Evolutionary conservation across 805 yeast genomes (phyloP).

Genomic region (Wickerhamomyces pijperi): DNA sequence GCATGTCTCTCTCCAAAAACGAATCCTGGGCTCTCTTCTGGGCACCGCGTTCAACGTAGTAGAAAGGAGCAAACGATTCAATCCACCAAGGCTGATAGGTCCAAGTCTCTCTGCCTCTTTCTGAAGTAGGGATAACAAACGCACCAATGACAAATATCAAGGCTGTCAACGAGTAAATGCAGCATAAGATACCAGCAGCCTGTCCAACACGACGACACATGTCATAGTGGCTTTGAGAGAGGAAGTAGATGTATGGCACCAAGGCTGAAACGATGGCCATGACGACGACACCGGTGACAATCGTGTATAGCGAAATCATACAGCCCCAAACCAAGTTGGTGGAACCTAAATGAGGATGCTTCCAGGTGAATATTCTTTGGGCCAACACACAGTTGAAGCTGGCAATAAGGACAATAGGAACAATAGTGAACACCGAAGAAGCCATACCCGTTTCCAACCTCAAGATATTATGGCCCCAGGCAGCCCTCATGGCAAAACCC

Average conservation of each 20-base stretch:
- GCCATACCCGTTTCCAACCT: conserved; percentile 39
- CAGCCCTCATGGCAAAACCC: conserved; percentile 49
- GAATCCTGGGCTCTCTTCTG: conserved; percentile 10
- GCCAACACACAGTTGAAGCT: conserved; percentile 55
- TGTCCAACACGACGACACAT: background rate
- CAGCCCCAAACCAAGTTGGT: conserved; percentile 33
- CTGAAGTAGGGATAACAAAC: conserved; percentile 43
- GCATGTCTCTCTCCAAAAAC: conserved; percentile 2
- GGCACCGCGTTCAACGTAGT: conserved; percentile 48
- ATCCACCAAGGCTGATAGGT: conserved; percentile 77
- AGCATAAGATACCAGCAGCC: background rate
- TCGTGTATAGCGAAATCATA: conserved; percentile 39
- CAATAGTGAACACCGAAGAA: conserved; percentile 42
- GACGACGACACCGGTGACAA: conserved; percentile 44
- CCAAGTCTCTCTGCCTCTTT: conserved; percentile 35
- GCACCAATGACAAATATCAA: conserved; percentile 33
- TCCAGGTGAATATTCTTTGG: conserved; percentile 67
- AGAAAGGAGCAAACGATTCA: conserved; percentile 44
- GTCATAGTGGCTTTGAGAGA: conserved; percentile 12
- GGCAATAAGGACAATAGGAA: conserved; percentile 48
- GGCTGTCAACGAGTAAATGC: background rate
- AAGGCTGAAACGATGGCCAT: conserved; percentile 60
- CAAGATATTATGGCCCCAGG: conserved; percentile 44
- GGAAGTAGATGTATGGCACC: conserved; percentile 45
- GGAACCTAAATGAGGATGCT: conserved; percentile 62